A percentile compares a stretch with the other conserved stretches of the same genome.
Conservation (phyloP, 2,329 filamentous ascomycete genomes). For the Aureobasidium vineae region DNA sequence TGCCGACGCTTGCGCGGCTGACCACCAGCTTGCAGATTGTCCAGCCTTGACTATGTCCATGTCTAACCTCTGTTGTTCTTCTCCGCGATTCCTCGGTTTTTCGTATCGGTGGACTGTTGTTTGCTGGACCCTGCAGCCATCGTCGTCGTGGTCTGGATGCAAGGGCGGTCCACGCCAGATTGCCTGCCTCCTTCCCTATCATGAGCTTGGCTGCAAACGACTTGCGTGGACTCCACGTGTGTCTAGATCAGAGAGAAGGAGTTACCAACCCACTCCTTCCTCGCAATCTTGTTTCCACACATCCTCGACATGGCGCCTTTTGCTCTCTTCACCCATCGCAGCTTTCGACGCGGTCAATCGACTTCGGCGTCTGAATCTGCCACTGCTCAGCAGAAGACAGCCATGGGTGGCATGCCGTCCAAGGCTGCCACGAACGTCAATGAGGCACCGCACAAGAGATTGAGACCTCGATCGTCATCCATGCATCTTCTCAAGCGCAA, state of each 20-base stretch:
- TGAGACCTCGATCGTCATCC: constrained; percentile 17
- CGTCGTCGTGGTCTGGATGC: not conserved
- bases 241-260: constrained; percentile 16
- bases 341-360: constrained; percentile 20
- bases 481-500: constrained; percentile 20
- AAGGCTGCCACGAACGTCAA: constrained; percentile 7
- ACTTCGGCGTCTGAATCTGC: not conserved
- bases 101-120: not conserved
- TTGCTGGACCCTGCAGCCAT: constrained; percentile 12
- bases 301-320: constrained; percentile 20
- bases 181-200: constrained; percentile 12
- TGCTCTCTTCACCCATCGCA: constrained; percentile 14
- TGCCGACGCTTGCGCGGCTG: constrained; percentile 2
- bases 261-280: constrained; percentile 13
- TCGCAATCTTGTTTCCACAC: not conserved
- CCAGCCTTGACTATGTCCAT: not conserved
- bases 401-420: constrained; percentile 19
- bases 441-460: constrained; percentile 17
- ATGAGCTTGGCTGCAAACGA: constrained; percentile 22
- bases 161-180: constrained; percentile 22
- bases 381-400: constrained; percentile 9
- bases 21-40: constrained; percentile 12
- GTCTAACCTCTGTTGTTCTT: constrained; percentile 1
- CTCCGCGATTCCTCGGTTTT: not conserved
- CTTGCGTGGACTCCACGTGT: constrained; percentile 20